Conservation (phyloP, 2,329 filamentous ascomycete species). For the Epichloe uncinata region DNA sequence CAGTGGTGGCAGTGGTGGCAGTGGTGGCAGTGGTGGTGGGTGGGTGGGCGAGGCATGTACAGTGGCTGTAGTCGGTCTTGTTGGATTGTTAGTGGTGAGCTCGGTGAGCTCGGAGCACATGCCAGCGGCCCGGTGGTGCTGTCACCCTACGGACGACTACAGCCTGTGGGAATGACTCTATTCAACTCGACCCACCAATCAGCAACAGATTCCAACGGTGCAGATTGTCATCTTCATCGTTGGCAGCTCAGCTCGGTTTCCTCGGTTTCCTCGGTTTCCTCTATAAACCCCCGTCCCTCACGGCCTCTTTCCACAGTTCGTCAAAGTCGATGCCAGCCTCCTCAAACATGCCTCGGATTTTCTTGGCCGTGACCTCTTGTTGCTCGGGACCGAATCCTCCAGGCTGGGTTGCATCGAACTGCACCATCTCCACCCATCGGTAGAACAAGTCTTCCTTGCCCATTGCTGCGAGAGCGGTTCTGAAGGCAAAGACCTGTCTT, state of each 20-base stretch:
- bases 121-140: too few species aligned
- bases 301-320: conserved; percentile 57
- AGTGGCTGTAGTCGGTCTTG: too few species aligned
- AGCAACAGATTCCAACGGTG: too few species aligned
- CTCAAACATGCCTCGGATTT: conserved; percentile 65
- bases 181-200: too few species aligned
- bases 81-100: background rate
- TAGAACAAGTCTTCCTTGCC: conserved; percentile 86
- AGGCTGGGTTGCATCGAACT: conserved; percentile 69
- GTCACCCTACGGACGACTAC: too few species aligned
- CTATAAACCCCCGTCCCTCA: conserved; percentile 18
- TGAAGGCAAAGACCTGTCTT: conserved; percentile 68
- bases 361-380: conserved; percentile 57
- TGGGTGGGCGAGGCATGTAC: too few species aligned
- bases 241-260: too few species aligned
- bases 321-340: conserved; percentile 72
- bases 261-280: conserved; percentile 2
- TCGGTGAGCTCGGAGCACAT: too few species aligned
- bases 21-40: too few species aligned
- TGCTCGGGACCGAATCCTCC: conserved; percentile 65
- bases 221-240: too few species aligned
- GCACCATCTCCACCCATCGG: conserved; percentile 83
- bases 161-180: too few species aligned
- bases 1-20: too few species aligned
- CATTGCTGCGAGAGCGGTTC: conserved; percentile 58